Evolutionary conservation across 2,329 filamentous ascomycete genomes (phyloP), one percentile per base, ranked within the genome.

Genomic region (Talaromyces sp.): DNA sequence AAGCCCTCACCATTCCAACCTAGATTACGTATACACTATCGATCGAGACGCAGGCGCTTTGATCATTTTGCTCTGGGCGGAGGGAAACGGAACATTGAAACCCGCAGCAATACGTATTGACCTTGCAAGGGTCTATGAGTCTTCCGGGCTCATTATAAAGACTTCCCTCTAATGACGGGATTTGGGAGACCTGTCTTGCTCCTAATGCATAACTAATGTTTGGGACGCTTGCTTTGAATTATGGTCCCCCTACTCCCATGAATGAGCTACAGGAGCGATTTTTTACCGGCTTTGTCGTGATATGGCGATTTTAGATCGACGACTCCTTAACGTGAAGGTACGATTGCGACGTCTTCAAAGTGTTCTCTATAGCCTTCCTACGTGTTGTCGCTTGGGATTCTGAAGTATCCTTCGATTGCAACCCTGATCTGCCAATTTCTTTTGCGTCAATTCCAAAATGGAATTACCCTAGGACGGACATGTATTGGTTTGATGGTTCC

Each of bases 211-310:
- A 3, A 35, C 33, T 10, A 35, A 11, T 9, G 33, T 41, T 59
- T 53, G 62, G 66, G 9, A 35, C 62, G 13, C 54, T 63, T 57
- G 64, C 53, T 7, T 33, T n/a, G n/a, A 13, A 41, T 10, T 17
- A 3, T 17, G 39, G 39, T 52, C 22, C n/a, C 0, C 66, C 66
- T 13, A 64, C 64, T 17, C 40, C 63, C 10, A 58, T 69, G 58
- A 69, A 67, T 39, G 66, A 67, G 61, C 57, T 69, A 15, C 66
- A 70, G 55, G 64, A 60, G 40, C 61, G 53, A 52, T 55, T 69
- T 22, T 68, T 63, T 46, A 62, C 58, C 5, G 62, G 68, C 35
- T 64, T 67, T 31, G 50, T 63, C 31, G 67, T 64, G 58, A 3
- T 62, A 41, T 69, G 64, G 67, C 58, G 64, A 46, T 63, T 55